Percentiles rank a stretch among this genome's conserved stretches.
Evolutionary conservation across 306 rosid species (phyloP).

Genomic region (Prunus dulcis): DNA sequence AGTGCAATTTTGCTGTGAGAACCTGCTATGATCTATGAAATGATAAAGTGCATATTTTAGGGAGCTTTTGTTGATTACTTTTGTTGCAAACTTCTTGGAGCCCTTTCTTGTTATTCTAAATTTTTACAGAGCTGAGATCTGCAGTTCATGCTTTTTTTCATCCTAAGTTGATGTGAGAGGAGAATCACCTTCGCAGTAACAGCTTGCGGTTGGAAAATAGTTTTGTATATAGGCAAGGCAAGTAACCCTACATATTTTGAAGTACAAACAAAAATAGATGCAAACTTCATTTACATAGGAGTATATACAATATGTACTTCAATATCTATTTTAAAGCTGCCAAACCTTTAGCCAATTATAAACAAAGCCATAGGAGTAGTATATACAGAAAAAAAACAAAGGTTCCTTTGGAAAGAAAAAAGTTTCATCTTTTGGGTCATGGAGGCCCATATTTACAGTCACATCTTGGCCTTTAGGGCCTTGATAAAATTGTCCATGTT

Average conservation of each 20-base stretch:
- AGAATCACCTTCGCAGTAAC: no score
- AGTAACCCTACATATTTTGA: neutral
- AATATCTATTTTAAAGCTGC: neutral
- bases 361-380: neutral
- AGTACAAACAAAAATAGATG: no score
- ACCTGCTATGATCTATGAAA: conserved; percentile 17
- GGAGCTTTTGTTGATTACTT: neutral
- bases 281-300: neutral
- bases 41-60: conserved; percentile 29
- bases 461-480: conserved; percentile 17
- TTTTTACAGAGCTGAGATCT: neutral
- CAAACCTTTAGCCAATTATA: neutral
- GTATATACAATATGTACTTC: neutral
- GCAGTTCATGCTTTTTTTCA: neutral
- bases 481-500: conserved; percentile 37
- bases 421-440: neutral
- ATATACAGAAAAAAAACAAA: neutral
- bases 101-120: neutral
- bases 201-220: neutral
- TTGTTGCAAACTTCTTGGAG: neutral
- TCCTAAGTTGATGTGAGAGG: neutral
- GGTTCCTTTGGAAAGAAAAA: neutral
- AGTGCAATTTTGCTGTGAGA: conserved; percentile 28
- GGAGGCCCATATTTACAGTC: neutral
- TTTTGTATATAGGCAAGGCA: neutral